phyloP scores from a whole-genome alignment of 441 rosid species.

The Hura crepitans region DNA sequence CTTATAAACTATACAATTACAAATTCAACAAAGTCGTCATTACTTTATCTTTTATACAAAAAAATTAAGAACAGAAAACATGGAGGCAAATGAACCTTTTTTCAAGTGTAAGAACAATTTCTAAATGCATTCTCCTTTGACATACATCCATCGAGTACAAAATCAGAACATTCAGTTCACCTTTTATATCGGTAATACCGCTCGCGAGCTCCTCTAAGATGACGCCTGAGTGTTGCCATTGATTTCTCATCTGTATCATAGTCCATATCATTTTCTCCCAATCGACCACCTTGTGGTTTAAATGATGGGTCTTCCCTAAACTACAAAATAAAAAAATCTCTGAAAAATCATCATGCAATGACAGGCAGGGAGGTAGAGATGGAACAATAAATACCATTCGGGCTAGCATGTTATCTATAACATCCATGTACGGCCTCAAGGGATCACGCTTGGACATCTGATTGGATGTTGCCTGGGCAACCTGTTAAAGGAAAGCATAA shows the following conservation, averaged over 20 bases:
- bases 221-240: conserved; percentile 95
- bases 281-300: conserved; percentile 94
- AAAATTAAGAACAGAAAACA: background rate
- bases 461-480: conserved; percentile 97
- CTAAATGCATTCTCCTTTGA: background rate
- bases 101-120: background rate
- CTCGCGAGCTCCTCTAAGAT: conserved; percentile 89
- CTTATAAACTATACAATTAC: background rate
- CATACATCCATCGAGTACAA: conserved; percentile 7
- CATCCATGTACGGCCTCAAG: conserved; percentile 92
- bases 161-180: conserved; percentile 33
- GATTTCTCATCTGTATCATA: conserved; percentile 98
- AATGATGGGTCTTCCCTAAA: conserved; percentile 84
- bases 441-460: conserved; percentile 99
- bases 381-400: conserved; percentile 60
- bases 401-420: conserved; percentile 79
- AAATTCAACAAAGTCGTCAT: background rate
- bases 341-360: conserved; percentile 8
- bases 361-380: conserved; percentile 1
- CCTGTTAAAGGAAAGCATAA: conserved; percentile 40
- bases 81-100: conserved; percentile 5
- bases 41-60: background rate
- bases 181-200: conserved; percentile 91
- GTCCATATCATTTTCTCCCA: conserved; percentile 99
- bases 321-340: conserved; percentile 39